Evolutionary conservation across 169 alveolate genomes (phyloP).

Genomic region (Plasmodium yoelii): DNA sequence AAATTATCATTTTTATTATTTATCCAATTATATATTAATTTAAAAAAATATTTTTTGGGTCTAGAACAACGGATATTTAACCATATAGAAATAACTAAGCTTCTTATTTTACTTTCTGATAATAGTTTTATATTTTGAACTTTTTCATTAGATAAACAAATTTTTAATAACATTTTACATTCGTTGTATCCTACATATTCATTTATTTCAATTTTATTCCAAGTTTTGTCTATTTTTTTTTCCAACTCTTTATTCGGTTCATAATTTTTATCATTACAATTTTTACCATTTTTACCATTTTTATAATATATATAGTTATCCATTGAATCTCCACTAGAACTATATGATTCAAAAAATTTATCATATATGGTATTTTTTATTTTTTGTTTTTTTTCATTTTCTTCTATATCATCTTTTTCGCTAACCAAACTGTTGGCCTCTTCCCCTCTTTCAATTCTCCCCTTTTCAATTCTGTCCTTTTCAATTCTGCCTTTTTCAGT

Average conservation of each 20-base stretch:
- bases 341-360: constrained; percentile 33
- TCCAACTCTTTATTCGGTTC: not conserved
- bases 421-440: constrained; percentile 1
- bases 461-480: too few relatives aligned
- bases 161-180: constrained; percentile 47
- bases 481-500: too few relatives aligned
- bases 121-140: constrained; percentile 13
- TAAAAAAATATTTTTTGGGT: constrained; percentile 39
- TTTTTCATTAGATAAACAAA: constrained; percentile 53
- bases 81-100: constrained; percentile 53
- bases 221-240: not conserved
- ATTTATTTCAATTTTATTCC: not conserved
- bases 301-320: constrained; percentile 20
- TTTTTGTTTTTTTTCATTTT: not conserved
- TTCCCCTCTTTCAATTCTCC: too few relatives aligned
- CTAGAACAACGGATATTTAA: constrained; percentile 40
- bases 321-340: constrained; percentile 26
- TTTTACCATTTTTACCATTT: too few relatives aligned
- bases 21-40: constrained; percentile 58
- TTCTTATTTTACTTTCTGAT: constrained; percentile 24
- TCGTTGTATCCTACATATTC: constrained; percentile 58
- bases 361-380: not conserved
- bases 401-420: not conserved
- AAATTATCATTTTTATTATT: constrained; percentile 44
- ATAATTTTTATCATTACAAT: too few relatives aligned